phyloP scores from a whole-genome alignment of 371 early-diverging fungal genomes.

The Syncephalastrum contaminatum region DNA sequence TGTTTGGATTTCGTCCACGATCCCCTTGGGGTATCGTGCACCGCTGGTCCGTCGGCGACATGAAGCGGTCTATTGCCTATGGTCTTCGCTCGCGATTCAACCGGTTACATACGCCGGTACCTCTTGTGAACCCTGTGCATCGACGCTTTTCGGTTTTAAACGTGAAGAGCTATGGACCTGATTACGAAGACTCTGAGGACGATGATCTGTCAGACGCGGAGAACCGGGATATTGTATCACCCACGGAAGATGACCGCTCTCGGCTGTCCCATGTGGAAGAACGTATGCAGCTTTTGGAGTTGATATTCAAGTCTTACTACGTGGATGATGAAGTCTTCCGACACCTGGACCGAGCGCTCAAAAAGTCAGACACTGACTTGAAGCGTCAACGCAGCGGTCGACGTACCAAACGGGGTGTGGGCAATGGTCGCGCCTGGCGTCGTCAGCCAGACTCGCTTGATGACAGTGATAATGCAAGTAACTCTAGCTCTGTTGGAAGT shows the following conservation, averaged over 20 bases:
- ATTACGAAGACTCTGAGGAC: background rate
- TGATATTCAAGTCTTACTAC: slow-evolving; percentile 10
- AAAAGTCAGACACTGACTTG: background rate
- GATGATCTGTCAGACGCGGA: background rate
- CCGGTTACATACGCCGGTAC: slow-evolving; percentile 18
- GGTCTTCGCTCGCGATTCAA: slow-evolving; percentile 23
- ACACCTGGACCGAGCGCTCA: slow-evolving; percentile 6
- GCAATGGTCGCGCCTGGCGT: no score
- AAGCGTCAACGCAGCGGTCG: no score
- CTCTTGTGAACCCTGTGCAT: slow-evolving; percentile 34
- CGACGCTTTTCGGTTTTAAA: slow-evolving; percentile 12
- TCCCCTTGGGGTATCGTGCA: slow-evolving; percentile 42
- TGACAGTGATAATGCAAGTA: no score
- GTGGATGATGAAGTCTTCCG: slow-evolving; percentile 10
- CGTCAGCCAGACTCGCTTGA: no score
- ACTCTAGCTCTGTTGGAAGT: no score
- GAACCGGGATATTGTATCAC: background rate
- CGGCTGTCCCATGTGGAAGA: slow-evolving; percentile 28
- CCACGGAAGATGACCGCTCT: slow-evolving; percentile 8
- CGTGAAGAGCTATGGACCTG: slow-evolving; percentile 1
- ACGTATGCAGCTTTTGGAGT: slow-evolving; percentile 26
- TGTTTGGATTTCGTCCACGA: slow-evolving; percentile 39
- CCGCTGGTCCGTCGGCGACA: slow-evolving; percentile 33
- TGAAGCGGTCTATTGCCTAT: slow-evolving; percentile 18
- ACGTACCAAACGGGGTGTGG: no score